Evolutionary conservation across 306 rosid species (phyloP).

Genomic region (Rosa chinensis): DNA sequence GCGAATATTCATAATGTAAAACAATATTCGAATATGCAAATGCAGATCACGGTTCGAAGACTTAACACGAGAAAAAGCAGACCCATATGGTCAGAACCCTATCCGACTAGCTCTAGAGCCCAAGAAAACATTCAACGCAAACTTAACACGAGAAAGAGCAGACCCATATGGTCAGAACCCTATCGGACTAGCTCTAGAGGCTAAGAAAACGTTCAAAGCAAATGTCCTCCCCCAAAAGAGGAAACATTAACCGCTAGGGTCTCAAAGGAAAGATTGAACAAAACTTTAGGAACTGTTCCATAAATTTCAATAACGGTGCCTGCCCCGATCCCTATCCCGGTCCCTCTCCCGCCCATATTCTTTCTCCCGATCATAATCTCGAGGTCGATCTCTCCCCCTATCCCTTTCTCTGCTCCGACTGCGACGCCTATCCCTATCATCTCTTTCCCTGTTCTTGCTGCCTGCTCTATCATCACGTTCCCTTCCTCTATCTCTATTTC

Average conservation of each 20-base stretch:
- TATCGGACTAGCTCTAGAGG: constrained; percentile 3
- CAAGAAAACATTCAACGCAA: constrained; percentile 10
- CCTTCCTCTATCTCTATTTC: constrained; percentile 79
- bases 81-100: neutral
- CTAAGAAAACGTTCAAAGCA: constrained; percentile 5
- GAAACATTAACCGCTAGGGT: constrained; percentile 14
- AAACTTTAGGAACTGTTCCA: constrained; percentile 21
- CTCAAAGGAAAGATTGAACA: constrained; percentile 16
- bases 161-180: neutral
- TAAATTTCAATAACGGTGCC: constrained; percentile 57
- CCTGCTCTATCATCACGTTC: constrained; percentile 59
- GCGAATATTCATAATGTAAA: neutral
- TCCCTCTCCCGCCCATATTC: constrained; percentile 72
- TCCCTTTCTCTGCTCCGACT: constrained; percentile 76
- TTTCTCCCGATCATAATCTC: constrained; percentile 64
- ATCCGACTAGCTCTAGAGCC: constrained; percentile 4
- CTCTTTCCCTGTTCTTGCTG: constrained; percentile 64
- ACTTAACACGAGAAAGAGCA: too few species aligned
- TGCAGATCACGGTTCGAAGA: neutral
- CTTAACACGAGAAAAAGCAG: neutral
- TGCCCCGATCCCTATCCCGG: constrained; percentile 36
- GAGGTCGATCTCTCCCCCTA: constrained; percentile 70
- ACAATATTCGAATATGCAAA: constrained; percentile 7
- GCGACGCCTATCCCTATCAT: constrained; percentile 59
- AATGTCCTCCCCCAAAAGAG: constrained; percentile 13